Conservation (phyloP, 179 eudicot genomes). For the Beta lomatogona region DNA sequence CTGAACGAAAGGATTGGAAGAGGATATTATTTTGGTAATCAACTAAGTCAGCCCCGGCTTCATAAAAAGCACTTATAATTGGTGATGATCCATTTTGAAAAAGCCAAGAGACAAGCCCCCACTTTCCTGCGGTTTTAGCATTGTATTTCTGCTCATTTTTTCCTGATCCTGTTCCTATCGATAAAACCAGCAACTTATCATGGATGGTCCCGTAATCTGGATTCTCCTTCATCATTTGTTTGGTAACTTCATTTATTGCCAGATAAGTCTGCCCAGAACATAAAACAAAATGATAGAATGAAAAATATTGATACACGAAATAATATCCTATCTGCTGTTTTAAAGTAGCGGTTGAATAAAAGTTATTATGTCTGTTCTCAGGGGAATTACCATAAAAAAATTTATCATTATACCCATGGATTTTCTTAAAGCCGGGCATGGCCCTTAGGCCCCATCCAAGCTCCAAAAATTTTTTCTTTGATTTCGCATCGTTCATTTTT, state of each 20-base stretch:
- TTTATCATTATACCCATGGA: no score
- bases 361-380: no score
- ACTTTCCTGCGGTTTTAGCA: constrained; percentile 40
- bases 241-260: constrained; percentile 41
- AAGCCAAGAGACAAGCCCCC: constrained; percentile 58
- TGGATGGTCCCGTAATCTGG: constrained; percentile 22
- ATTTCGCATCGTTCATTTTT: no score
- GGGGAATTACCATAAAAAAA: no score
- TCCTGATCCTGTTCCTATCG: constrained; percentile 57
- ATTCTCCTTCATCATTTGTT: constrained; percentile 34
- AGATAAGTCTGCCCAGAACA: constrained; percentile 23
- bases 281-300: neutral
- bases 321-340: no score
- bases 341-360: no score
- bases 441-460: no score
- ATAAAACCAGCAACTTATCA: constrained; percentile 44
- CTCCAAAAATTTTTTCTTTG: no score
- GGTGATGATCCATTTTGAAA: constrained; percentile 45
- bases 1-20: constrained; percentile 35
- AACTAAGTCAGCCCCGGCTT: constrained; percentile 52
- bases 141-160: constrained; percentile 40
- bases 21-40: constrained; percentile 44
- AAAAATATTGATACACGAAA: no score
- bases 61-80: constrained; percentile 36
- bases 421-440: no score